phyloP scores from a whole-genome alignment of 768 basidiomycete species.

The Russula sp. region DNA sequence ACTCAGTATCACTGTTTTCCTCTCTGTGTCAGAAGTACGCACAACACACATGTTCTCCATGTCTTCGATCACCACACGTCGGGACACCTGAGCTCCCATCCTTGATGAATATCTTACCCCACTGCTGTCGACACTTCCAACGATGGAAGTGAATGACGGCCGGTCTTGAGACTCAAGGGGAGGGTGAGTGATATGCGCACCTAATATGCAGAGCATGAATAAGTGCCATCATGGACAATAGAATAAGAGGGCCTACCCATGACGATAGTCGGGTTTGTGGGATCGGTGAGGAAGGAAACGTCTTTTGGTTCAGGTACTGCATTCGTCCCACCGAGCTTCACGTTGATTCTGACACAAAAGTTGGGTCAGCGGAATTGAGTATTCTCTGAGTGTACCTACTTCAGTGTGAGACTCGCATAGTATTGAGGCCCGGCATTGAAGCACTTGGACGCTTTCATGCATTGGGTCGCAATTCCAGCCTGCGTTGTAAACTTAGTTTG shows the following conservation, averaged over 20 bases:
- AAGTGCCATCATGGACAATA: neutral
- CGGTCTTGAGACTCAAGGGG: conserved; percentile 58
- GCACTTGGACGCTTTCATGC: conserved; percentile 59
- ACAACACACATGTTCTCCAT: conserved; percentile 58
- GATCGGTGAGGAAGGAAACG: conserved; percentile 59
- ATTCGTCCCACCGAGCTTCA: conserved; percentile 79
- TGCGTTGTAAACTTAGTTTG: conserved; percentile 1
- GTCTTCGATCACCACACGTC: conserved; percentile 73
- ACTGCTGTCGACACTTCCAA: conserved; percentile 69
- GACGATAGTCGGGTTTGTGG: conserved; percentile 66
- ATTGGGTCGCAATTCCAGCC: conserved; percentile 76
- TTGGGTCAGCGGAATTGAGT: neutral
- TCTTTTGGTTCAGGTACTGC: conserved; percentile 45
- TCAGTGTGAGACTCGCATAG: conserved; percentile 70
- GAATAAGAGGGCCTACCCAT: conserved; percentile 44
- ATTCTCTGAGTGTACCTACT: conserved; percentile 37
- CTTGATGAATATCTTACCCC: conserved; percentile 61
- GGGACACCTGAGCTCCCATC: conserved; percentile 54
- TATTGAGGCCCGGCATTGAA: conserved; percentile 63
- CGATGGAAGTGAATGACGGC: conserved; percentile 73
- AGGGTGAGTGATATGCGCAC: conserved; percentile 82
- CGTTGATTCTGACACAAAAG: conserved; percentile 51
- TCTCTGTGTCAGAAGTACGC: neutral
- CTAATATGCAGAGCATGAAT: neutral
- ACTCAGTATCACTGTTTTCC: neutral